These are phyloP conservation scores for Penicillium italicum DNA, from an alignment of 2,329 filamentous ascomycete genomes.

Conservation along the genomic window DNA sequence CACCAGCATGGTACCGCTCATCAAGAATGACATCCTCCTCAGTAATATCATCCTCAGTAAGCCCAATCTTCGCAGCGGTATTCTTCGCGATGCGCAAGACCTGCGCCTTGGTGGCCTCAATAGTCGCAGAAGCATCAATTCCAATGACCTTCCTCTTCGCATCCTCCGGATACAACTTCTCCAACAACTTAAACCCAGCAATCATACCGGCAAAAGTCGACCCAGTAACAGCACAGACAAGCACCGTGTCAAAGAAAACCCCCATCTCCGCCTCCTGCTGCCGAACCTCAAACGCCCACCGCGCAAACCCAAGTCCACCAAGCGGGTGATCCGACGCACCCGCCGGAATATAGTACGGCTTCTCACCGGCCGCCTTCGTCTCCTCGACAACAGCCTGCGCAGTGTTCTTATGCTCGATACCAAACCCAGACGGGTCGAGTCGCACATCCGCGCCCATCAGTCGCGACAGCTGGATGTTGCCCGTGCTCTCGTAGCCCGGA, in stretches of 20 bases:
- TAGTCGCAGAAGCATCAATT: slow-evolving; percentile 61
- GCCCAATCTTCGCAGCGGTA: slow-evolving; percentile 62
- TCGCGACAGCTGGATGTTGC: slow-evolving; percentile 67
- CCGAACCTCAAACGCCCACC: slow-evolving; percentile 67
- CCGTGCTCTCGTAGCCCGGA: slow-evolving; percentile 59
- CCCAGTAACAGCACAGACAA: slow-evolving; percentile 69
- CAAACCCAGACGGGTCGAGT: slow-evolving; percentile 59
- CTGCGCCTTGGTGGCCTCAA: slow-evolving; percentile 61
- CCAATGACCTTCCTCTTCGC: slow-evolving; percentile 58
- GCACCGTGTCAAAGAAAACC: slow-evolving; percentile 63
- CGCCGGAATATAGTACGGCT: slow-evolving; percentile 69
- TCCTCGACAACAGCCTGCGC: slow-evolving; percentile 54
- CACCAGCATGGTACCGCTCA: slow-evolving; percentile 62
- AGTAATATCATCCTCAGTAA: slow-evolving; percentile 57
- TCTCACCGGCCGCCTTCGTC: slow-evolving; percentile 52
- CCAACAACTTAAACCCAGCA: slow-evolving; percentile 65
- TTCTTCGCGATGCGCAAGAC: slow-evolving; percentile 63
- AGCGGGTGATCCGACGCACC: slow-evolving; percentile 68
- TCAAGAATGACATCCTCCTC: slow-evolving; percentile 62
- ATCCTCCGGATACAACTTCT: slow-evolving; percentile 44
- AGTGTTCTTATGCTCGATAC: slow-evolving; percentile 65
- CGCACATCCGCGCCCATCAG: slow-evolving; percentile 64
- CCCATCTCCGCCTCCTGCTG: slow-evolving; percentile 60
- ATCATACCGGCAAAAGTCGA: slow-evolving; percentile 69
- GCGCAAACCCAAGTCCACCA: slow-evolving; percentile 66